These are phyloP conservation scores for Arthroderma uncinatum DNA, from an alignment of 2,329 filamentous ascomycete genomes.

Conservation along the genomic window DNA sequence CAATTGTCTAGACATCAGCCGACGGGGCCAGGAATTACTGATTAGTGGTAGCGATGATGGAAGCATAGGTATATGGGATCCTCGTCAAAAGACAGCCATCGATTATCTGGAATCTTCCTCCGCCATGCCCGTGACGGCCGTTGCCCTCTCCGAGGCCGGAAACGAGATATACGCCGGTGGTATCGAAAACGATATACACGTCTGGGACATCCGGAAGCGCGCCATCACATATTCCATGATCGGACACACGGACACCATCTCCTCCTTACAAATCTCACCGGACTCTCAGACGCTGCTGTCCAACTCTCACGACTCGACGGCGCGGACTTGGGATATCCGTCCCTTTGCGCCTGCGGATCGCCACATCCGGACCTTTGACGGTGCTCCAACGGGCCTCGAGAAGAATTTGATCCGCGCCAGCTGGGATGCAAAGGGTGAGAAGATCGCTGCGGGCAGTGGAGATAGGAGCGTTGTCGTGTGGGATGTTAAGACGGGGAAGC, in stretches of 20 bases:
- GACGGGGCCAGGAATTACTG: slow-evolving; percentile 78
- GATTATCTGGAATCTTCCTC: slow-evolving; percentile 66
- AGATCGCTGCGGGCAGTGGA: slow-evolving; percentile 76
- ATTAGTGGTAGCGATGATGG: slow-evolving; percentile 91
- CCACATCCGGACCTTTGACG: slow-evolving; percentile 78
- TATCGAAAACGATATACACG: slow-evolving; percentile 94
- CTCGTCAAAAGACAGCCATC: slow-evolving; percentile 73
- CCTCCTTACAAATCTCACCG: slow-evolving; percentile 80
- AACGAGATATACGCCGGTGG: slow-evolving; percentile 91
- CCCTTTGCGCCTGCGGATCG: slow-evolving; percentile 86
- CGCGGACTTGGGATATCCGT: slow-evolving; percentile 88
- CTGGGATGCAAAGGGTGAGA: slow-evolving; percentile 79
- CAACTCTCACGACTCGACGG: slow-evolving; percentile 87
- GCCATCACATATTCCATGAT: slow-evolving; percentile 74
- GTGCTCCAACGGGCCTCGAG: slow-evolving; percentile 76
- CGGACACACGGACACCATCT: slow-evolving; percentile 85
- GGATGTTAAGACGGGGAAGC: slow-evolving; percentile 77
- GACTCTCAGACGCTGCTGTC: slow-evolving; percentile 84
- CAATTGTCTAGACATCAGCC: slow-evolving; percentile 80
- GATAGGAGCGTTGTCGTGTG: slow-evolving; percentile 87
- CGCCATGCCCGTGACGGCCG: slow-evolving; percentile 81
- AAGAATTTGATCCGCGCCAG: slow-evolving; percentile 84
- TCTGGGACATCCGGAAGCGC: slow-evolving; percentile 94
- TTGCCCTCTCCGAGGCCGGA: slow-evolving; percentile 84
- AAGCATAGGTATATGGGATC: slow-evolving; percentile 91